These are phyloP conservation scores for Vitis hybrid DNA, from an alignment of 177 flowering plant genomes.

Conservation along the genomic window DNA sequence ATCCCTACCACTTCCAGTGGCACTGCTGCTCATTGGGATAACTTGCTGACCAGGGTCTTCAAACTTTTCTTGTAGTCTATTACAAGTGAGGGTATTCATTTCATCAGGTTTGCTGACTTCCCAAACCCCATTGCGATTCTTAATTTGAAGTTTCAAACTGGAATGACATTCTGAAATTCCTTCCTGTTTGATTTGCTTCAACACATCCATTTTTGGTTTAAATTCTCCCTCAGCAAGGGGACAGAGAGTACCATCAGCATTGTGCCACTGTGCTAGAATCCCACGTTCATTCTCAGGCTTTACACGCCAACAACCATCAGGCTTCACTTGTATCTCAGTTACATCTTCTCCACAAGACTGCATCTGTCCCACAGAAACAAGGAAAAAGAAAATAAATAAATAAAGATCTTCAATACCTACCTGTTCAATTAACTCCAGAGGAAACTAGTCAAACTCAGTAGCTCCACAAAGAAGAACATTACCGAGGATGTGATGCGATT, in stretches of 20 bases:
- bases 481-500: conserved; percentile 82
- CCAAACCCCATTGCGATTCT: conserved; percentile 82
- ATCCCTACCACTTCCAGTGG: conserved; percentile 79
- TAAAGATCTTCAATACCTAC: neutral
- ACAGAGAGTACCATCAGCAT: conserved; percentile 71
- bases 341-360: conserved; percentile 76
- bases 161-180: conserved; percentile 61
- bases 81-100: conserved; percentile 39
- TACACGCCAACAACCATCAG: conserved; percentile 98
- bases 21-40: conserved; percentile 81
- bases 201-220: conserved; percentile 42
- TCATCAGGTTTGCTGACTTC: conserved; percentile 82
- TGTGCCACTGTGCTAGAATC: conserved; percentile 77
- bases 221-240: conserved; percentile 31
- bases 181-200: conserved; percentile 70
- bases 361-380: conserved; percentile 53
- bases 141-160: conserved; percentile 69
- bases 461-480: conserved; percentile 4
- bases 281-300: conserved; percentile 61
- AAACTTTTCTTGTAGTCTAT: conserved; percentile 38
- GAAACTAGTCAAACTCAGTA: neutral
- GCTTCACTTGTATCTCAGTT: conserved; percentile 87
- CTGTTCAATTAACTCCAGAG: neutral
- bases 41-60: conserved; percentile 37
- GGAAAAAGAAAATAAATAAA: neutral